phyloP scores from a whole-genome alignment of 2,329 filamentous ascomycete genomes.

The Pseudogymnoascus sp. region DNA sequence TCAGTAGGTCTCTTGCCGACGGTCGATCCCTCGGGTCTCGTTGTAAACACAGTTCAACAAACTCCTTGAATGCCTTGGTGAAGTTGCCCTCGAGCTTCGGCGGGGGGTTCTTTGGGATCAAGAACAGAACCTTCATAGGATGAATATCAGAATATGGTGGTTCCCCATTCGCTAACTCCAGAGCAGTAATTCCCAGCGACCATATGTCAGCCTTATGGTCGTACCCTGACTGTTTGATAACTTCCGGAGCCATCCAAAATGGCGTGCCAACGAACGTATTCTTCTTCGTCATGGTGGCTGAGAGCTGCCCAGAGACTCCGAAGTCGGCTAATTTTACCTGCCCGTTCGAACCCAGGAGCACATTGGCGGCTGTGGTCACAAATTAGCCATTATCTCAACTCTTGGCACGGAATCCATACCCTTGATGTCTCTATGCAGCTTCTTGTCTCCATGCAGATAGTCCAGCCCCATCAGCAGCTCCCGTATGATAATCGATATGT shows the following conservation, averaged over 20 bases:
- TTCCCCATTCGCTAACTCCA: slow-evolving; percentile 85
- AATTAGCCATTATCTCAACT: slow-evolving; percentile 10
- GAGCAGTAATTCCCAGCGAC: slow-evolving; percentile 89
- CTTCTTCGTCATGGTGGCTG: slow-evolving; percentile 98
- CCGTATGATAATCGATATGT: slow-evolving; percentile 90
- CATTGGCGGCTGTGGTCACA: slow-evolving; percentile 65
- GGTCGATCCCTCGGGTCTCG: slow-evolving; percentile 86
- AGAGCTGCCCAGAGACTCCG: slow-evolving; percentile 90
- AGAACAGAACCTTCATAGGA: slow-evolving; percentile 95
- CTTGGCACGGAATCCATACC: slow-evolving; percentile 42
- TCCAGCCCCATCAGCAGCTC: slow-evolving; percentile 85
- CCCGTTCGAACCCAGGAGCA: slow-evolving; percentile 78
- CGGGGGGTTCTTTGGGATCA: slow-evolving; percentile 90
- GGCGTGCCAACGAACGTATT: slow-evolving; percentile 97
- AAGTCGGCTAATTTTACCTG: slow-evolving; percentile 98
- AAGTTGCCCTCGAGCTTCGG: slow-evolving; percentile 75
- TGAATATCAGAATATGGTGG: slow-evolving; percentile 95
- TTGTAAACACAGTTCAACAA: slow-evolving; percentile 73
- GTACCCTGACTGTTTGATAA: slow-evolving; percentile 97
- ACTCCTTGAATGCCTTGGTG: slow-evolving; percentile 75
- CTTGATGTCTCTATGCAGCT: slow-evolving; percentile 94
- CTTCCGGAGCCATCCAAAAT: slow-evolving; percentile 99
- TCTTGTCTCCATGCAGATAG: slow-evolving; percentile 91
- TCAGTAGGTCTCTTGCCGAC: slow-evolving; percentile 75
- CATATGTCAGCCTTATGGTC: slow-evolving; percentile 98